Conservation (phyloP, 2,329 filamentous ascomycete species). For the Herpotrichia juniperi region DNA sequence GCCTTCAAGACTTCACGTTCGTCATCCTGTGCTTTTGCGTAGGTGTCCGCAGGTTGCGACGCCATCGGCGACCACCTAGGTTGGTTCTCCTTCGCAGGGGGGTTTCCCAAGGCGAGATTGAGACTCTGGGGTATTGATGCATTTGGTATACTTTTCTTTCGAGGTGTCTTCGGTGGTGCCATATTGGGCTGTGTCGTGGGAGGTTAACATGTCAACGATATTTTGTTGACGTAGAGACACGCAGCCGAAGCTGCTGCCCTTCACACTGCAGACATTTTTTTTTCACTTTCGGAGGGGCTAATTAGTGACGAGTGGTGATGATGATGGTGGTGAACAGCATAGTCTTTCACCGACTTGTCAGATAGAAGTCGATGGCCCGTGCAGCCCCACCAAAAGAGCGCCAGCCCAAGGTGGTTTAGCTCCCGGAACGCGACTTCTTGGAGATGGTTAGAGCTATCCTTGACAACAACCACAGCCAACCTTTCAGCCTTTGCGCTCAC, state of each 20-base stretch:
- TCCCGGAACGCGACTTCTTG: conserved; percentile 3
- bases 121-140: conserved; percentile 36
- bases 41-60: conserved; percentile 60
- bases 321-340: conserved; percentile 2
- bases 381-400: neutral
- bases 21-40: conserved; percentile 84
- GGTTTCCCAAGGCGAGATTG: conserved; percentile 25
- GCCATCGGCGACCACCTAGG: conserved; percentile 38
- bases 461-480: neutral
- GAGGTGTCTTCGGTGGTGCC: conserved; percentile 54
- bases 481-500: conserved; percentile 1
- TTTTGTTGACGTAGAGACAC: conserved; percentile 41
- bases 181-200: conserved; percentile 49
- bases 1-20: conserved; percentile 85
- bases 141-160: conserved; percentile 46
- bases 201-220: conserved; percentile 39
- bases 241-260: conserved; percentile 56
- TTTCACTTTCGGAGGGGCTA: conserved; percentile 9
- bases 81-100: conserved; percentile 34
- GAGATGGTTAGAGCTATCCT: neutral
- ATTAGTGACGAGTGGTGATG: conserved; percentile 8
- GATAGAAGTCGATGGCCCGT: neutral
- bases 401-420: neutral
- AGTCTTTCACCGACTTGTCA: conserved; percentile 8
- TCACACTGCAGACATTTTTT: conserved; percentile 49